Percentiles rank a stretch among this genome's conserved stretches.
phyloP scores from a whole-genome alignment of 169 alveolate species.

The Neospora caninum region DNA sequence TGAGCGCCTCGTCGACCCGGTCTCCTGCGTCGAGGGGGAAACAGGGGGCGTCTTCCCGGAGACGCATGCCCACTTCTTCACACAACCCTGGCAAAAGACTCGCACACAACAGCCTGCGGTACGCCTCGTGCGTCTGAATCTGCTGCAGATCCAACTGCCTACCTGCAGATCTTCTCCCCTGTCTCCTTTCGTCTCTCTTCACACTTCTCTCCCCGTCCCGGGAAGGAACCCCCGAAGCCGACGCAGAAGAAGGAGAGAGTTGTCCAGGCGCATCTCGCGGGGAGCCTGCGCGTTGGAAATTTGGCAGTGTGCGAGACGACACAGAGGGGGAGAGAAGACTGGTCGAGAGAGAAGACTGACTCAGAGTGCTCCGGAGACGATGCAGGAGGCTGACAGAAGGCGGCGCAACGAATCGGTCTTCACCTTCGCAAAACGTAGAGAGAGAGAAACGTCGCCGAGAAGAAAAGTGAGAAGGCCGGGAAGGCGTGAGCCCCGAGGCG shows the following conservation, averaged over 20 bases:
- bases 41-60: background rate
- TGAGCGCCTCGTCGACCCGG: background rate
- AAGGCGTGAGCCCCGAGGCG: background rate
- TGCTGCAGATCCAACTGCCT: background rate
- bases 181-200: background rate
- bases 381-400: slow-evolving; percentile 2
- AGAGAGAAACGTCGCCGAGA: background rate
- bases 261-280: background rate
- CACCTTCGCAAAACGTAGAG: background rate
- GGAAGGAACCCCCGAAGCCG: background rate
- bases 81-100: background rate
- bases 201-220: background rate
- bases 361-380: background rate
- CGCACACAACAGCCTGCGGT: background rate
- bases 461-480: background rate
- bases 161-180: background rate
- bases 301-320: background rate
- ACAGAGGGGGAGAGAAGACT: background rate
- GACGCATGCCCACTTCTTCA: background rate
- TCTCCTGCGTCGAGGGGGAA: background rate
- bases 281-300: background rate
- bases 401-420: slow-evolving; percentile 4
- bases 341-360: background rate
- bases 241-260: background rate
- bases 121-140: background rate